Base-by-base conservation (phyloP, 148 eudicot genomes). In the Vaccinium corymbosum region DNA sequence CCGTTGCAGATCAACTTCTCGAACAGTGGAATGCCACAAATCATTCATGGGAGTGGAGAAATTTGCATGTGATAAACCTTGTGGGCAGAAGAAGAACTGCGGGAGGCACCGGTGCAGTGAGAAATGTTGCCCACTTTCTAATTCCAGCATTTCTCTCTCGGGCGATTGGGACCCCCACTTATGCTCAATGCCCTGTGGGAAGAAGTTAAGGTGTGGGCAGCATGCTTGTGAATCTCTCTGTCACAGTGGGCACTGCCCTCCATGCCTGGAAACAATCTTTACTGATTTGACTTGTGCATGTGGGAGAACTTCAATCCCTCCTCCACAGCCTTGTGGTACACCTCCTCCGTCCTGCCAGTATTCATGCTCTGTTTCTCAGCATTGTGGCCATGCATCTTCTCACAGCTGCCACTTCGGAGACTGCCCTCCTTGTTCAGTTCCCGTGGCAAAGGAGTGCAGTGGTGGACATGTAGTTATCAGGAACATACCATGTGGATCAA, bases 31-130 rank as follows among this genome's bases (percentile, higher is more conserved):
- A 83, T 97, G 99, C 91, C 90, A 87, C 87, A 93, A 84, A 86
- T 91, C 96, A 51, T 77, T 84, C 71, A 71, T 80, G 46, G 86
- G 83, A 17, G 85, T 55, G 84, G 98, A 89, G 71, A 86, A 52
- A 27, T 94, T 92, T 86, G 89, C 89, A 15, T 97, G 98, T 86
- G 99, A 94, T 72, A 93, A 90, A 77, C 90, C 95, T 38, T 97
- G 99, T 88, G 99, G 96, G 78, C 89, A 84, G 86, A 95, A 97
- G 89, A 97, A 94, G 92, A 95, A 80, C 79, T 97, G 99, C 86
- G 99, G 99, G 83, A 92, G 99, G 89, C 99, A 97, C 83, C 90
- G 99, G 32, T 97, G 99, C 87, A 97, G 95, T 90, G 98, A 97
- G 86, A 90, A 94, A 57, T 97, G 98, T 83, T 95, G 99, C 88